Conservation (phyloP, 768 basidiomycete species). For the Leccinum obscurum region DNA sequence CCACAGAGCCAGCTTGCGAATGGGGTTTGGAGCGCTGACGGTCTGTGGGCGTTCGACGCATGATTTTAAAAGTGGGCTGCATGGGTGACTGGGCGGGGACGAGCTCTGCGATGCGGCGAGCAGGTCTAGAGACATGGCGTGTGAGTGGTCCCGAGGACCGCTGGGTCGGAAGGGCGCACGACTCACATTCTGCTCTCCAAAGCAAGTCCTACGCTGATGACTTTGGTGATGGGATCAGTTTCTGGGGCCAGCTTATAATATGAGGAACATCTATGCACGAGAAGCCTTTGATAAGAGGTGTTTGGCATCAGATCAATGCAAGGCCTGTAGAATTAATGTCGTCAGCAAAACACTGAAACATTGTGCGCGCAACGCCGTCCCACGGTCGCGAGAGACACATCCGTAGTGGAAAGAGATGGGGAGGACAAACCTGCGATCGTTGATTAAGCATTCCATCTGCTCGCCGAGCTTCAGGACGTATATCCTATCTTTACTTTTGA, state of each 20-base stretch:
- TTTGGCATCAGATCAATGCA: slow-evolving; percentile 67
- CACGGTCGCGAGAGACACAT: slow-evolving; percentile 9
- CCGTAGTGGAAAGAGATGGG: not conserved
- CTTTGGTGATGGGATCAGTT: slow-evolving; percentile 61
- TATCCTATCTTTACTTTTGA: slow-evolving; percentile 83
- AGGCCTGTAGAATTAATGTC: slow-evolving; percentile 39
- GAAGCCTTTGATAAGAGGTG: slow-evolving; percentile 81
- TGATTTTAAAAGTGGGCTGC: slow-evolving; percentile 85
- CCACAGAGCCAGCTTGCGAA: slow-evolving; percentile 72
- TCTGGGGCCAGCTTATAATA: slow-evolving; percentile 79
- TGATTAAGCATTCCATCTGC: slow-evolving; percentile 77
- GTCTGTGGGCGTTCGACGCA: slow-evolving; percentile 65
- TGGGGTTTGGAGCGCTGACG: slow-evolving; percentile 55
- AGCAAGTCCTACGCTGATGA: slow-evolving; percentile 55
- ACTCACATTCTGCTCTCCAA: slow-evolving; percentile 77
- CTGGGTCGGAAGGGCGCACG: not conserved
- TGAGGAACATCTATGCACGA: slow-evolving; percentile 82
- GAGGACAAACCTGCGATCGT: slow-evolving; percentile 62
- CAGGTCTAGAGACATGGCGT: slow-evolving; percentile 49
- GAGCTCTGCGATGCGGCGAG: slow-evolving; percentile 69
- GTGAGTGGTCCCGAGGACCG: slow-evolving; percentile 12
- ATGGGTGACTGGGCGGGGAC: slow-evolving; percentile 70
- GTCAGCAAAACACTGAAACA: slow-evolving; percentile 23
- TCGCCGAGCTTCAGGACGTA: slow-evolving; percentile 90
- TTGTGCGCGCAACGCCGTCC: not conserved